Percentiles rank a stretch among this genome's conserved stretches.
Conservation (phyloP, 352 stramenopile species). For the Phytophthora pini region DNA sequence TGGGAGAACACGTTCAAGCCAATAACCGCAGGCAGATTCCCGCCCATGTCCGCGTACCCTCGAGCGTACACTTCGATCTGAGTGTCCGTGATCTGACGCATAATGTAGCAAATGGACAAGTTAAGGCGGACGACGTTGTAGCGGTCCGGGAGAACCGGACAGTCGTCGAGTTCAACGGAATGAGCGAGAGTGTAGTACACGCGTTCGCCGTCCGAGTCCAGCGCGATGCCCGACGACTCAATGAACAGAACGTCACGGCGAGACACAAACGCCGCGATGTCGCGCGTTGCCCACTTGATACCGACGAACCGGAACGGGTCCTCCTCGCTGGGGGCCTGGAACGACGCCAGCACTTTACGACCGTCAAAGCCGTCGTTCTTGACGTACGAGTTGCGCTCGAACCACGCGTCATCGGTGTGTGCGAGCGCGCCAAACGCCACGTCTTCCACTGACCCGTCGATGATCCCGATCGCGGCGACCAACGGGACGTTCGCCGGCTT, state of each 20-base stretch:
- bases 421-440: constrained; percentile 51
- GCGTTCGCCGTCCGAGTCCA: constrained; percentile 47
- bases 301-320: constrained; percentile 62
- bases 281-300: constrained; percentile 51
- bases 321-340: constrained; percentile 46
- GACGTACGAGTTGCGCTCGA: constrained; percentile 49
- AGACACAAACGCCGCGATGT: constrained; percentile 45
- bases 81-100: constrained; percentile 40
- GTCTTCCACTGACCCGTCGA: constrained; percentile 54
- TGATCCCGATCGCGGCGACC: constrained; percentile 39
- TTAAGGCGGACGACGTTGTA: constrained; percentile 51
- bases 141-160: constrained; percentile 26
- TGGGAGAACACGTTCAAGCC: constrained; percentile 40
- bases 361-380: constrained; percentile 51
- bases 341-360: constrained; percentile 45
- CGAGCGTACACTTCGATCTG: constrained; percentile 60
- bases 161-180: constrained; percentile 47
- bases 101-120: constrained; percentile 62
- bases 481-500: constrained; percentile 47
- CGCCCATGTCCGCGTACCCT: constrained; percentile 48
- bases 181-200: constrained; percentile 60
- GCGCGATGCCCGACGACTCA: constrained; percentile 51
- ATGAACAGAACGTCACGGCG: constrained; percentile 54
- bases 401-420: constrained; percentile 43
- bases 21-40: constrained; percentile 41